A percentile compares a stretch with the other conserved stretches of the same genome.
These are phyloP conservation scores for Xylariales sp. DNA, from an alignment of 2,329 filamentous ascomycete species.

Conservation along the genomic window DNA sequence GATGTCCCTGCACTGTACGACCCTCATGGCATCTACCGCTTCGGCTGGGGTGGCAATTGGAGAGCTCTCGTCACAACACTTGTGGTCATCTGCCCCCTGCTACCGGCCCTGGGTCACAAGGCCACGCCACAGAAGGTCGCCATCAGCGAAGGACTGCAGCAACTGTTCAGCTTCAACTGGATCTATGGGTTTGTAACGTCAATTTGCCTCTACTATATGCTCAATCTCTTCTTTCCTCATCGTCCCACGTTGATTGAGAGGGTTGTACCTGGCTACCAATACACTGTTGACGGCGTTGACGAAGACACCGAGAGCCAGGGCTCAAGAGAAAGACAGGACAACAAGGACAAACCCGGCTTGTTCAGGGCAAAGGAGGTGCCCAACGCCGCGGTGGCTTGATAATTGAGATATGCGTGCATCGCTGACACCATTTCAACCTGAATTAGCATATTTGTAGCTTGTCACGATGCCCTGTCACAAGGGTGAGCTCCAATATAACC, in stretches of 20 bases:
- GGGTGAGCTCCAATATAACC: too few relatives aligned
- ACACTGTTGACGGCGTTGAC: slow-evolving; percentile 12
- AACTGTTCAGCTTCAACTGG: slow-evolving; percentile 27
- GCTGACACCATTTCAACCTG: too few relatives aligned
- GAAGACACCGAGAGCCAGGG: slow-evolving; percentile 10
- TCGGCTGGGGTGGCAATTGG: slow-evolving; percentile 27
- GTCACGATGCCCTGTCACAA: too few relatives aligned
- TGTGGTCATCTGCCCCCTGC: slow-evolving; percentile 22
- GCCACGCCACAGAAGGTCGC: slow-evolving; percentile 20
- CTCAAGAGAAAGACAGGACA: background rate
- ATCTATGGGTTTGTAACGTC: slow-evolving; percentile 23
- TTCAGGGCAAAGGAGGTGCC: background rate
- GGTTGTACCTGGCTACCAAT: slow-evolving; percentile 14
- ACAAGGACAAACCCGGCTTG: background rate
- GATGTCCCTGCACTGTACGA: slow-evolving; percentile 34
- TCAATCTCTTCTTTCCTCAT: slow-evolving; percentile 19
- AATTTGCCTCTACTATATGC: slow-evolving; percentile 16
- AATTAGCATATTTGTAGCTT: too few relatives aligned
- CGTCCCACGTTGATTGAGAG: slow-evolving; percentile 16
- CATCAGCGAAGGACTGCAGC: slow-evolving; percentile 17
- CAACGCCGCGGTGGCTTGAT: background rate
- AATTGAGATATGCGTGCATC: too few relatives aligned
- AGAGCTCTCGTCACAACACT: slow-evolving; percentile 22
- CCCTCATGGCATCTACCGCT: slow-evolving; percentile 30
- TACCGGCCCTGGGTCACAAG: slow-evolving; percentile 26